Percentiles rank a stretch among this genome's conserved stretches.
phyloP scores from a whole-genome alignment of 2,329 filamentous ascomycete genomes.

The Venturia pyrina region DNA sequence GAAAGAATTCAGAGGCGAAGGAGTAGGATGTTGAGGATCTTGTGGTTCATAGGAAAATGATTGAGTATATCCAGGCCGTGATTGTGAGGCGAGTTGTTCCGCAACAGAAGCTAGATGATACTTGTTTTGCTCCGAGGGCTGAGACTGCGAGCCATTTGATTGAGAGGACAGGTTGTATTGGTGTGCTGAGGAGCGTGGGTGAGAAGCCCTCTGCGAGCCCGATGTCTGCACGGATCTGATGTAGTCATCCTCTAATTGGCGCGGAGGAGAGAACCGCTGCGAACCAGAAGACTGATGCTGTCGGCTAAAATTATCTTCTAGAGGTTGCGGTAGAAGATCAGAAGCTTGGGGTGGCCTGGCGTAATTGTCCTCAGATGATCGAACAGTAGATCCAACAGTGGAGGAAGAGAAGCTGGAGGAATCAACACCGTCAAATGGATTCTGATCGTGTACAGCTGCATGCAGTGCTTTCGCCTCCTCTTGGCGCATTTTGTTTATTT shows the following conservation, averaged over 20 bases:
- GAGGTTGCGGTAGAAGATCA: background rate
- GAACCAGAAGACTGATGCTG: background rate
- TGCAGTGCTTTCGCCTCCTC: conserved; percentile 43
- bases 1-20: background rate
- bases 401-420: background rate
- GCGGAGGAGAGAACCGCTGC: background rate
- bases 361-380: background rate
- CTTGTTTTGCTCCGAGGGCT: background rate
- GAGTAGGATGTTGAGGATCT: conserved; percentile 1
- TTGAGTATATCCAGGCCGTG: background rate
- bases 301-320: background rate
- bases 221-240: background rate
- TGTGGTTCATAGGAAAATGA: background rate
- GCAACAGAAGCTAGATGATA: background rate
- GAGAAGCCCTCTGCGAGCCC: background rate
- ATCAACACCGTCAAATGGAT: conserved; percentile 11
- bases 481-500: conserved; percentile 39
- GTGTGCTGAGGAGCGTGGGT: background rate
- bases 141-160: background rate
- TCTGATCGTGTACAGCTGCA: conserved; percentile 26
- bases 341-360: background rate
- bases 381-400: background rate
- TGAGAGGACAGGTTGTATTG: background rate
- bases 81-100: background rate
- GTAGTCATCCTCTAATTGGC: background rate